These are phyloP conservation scores for Endocalyx cinctus DNA, from an alignment of 2,329 filamentous ascomycete genomes.

Conservation along the genomic window DNA sequence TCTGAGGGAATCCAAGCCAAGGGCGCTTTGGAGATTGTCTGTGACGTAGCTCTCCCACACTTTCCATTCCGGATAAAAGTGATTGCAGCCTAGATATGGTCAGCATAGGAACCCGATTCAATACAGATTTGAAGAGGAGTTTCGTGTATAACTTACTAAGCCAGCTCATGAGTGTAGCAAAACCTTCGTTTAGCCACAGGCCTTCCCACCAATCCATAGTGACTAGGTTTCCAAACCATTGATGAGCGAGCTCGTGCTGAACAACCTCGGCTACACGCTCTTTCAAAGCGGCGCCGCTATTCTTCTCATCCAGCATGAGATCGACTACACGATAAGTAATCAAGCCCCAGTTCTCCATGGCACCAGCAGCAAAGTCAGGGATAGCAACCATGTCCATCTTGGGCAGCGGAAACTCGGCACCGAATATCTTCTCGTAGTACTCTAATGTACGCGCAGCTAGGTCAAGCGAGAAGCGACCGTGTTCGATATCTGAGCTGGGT, in stretches of 20 bases:
- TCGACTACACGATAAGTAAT: conserved; percentile 94
- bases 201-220: conserved; percentile 99
- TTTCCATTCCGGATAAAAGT: conserved; percentile 97
- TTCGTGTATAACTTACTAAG: conserved; percentile 34
- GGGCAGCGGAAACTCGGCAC: conserved; percentile 77
- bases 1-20: conserved; percentile 82
- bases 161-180: conserved; percentile 90
- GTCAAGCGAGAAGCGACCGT: conserved; percentile 84
- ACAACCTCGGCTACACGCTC: conserved; percentile 93
- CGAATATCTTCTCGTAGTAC: conserved; percentile 95
- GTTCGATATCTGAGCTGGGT: conserved; percentile 82
- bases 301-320: conserved; percentile 86
- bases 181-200: conserved; percentile 91
- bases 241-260: conserved; percentile 93
- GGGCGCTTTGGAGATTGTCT: conserved; percentile 82
- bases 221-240: conserved; percentile 97
- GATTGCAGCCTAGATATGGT: conserved; percentile 74
- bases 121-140: conserved; percentile 3
- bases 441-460: conserved; percentile 84
- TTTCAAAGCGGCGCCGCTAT: conserved; percentile 81
- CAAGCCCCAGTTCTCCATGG: conserved; percentile 98
- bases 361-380: conserved; percentile 90
- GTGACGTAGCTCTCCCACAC: conserved; percentile 95
- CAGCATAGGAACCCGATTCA: conserved; percentile 7
- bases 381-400: conserved; percentile 98